Conservation (phyloP, 495 filamentous ascomycete genomes). For the Neurospora sp. region DNA sequence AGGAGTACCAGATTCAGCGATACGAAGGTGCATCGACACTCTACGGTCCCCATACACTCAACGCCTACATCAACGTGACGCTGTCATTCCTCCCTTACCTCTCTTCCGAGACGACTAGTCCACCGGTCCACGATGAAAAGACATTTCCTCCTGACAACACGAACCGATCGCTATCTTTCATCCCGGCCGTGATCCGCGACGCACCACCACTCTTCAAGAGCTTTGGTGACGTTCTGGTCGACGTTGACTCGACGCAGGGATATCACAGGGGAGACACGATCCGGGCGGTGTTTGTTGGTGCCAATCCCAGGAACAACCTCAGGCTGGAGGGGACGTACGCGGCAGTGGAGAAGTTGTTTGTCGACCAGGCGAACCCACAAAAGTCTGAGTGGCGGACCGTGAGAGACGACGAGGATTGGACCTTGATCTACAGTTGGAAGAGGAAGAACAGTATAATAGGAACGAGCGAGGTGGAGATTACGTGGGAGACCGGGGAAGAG, state of each 20-base stretch:
- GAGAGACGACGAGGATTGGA: constrained; percentile 70
- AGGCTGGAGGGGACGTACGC: constrained; percentile 69
- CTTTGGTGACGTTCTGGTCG: constrained; percentile 64
- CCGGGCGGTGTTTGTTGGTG: constrained; percentile 66
- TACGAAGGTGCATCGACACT: constrained; percentile 95
- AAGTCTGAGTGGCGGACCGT: constrained; percentile 49
- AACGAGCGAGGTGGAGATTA: constrained; percentile 67
- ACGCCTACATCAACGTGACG: constrained; percentile 83
- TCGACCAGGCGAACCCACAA: constrained; percentile 12
- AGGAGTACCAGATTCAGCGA: constrained; percentile 83
- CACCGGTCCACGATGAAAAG: constrained; percentile 37
- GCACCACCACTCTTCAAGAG: constrained; percentile 55
- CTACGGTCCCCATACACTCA: constrained; percentile 84
- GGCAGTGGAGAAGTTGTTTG: constrained; percentile 54
- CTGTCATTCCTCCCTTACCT: constrained; percentile 64
- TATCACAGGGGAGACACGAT: constrained; percentile 51
- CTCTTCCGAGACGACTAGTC: constrained; percentile 15
- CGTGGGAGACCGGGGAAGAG: constrained; percentile 66
- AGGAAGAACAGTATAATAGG: constrained; percentile 61
- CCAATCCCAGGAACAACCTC: constrained; percentile 84
- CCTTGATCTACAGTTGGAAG: constrained; percentile 70
- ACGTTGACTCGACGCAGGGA: constrained; percentile 44
- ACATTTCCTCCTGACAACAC: constrained; percentile 74
- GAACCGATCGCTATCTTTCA: constrained; percentile 71
- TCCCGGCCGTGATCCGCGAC: constrained; percentile 70